Evolutionary conservation across 83 land plant genomes (phyloP).

Genomic region (Thuja plicata): DNA sequence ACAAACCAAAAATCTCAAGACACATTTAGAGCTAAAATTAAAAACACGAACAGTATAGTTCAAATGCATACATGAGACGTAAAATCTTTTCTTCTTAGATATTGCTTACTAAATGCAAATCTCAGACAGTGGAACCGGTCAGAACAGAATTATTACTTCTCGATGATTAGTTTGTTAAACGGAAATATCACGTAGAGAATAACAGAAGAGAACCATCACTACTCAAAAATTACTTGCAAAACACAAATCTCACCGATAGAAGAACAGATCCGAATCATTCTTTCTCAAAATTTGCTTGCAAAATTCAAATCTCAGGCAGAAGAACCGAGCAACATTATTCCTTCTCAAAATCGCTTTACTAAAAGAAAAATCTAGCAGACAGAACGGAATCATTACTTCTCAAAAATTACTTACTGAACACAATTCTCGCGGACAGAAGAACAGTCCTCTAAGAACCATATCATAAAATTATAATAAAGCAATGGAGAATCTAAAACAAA

Average conservation of each 20-base stretch:
- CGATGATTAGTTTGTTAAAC: neutral
- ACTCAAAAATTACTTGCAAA: neutral
- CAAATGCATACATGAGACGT: neutral
- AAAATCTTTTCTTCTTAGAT: neutral
- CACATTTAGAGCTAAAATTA: neutral
- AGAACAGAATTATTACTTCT: neutral
- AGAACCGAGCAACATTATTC: neutral
- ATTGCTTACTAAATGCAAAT: neutral
- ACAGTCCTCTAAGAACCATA: neutral
- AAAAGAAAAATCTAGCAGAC: neutral
- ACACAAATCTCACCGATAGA: neutral
- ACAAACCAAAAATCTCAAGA: neutral
- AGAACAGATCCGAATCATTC: neutral
- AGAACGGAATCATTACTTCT: neutral
- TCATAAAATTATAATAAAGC: no score
- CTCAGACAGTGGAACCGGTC: neutral
- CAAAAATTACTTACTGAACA: neutral
- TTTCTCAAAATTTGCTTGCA: neutral
- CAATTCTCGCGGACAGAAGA: neutral
- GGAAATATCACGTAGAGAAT: no score
- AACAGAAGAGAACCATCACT: neutral
- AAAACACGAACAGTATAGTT: neutral
- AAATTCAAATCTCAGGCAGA: neutral
- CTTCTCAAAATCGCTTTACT: neutral
- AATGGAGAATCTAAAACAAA: neutral